Conservation (phyloP, 2,329 filamentous ascomycete genomes). For the Neofusicoccum laricinum region DNA sequence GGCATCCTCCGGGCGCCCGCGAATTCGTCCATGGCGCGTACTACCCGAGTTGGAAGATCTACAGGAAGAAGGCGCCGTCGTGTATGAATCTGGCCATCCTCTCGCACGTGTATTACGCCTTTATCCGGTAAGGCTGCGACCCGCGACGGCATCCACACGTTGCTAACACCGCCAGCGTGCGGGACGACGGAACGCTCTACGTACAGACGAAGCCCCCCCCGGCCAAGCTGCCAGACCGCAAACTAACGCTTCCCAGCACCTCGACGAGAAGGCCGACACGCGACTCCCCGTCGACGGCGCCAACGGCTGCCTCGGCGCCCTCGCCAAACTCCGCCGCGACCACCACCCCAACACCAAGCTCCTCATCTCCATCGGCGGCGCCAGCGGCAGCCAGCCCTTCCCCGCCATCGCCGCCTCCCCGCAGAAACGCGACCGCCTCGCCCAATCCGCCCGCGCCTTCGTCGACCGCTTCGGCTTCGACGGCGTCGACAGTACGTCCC, state of each 20-base stretch:
- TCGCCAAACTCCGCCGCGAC: constrained; percentile 68
- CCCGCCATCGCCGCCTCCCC: constrained; percentile 63
- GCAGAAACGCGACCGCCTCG: constrained; percentile 65
- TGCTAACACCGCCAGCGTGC: not conserved
- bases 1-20: not conserved
- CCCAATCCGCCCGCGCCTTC: constrained; percentile 62
- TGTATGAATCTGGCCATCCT: constrained; percentile 55
- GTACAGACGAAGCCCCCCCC: not conserved
- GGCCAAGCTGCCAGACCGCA: not conserved
- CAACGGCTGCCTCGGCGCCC: constrained; percentile 62
- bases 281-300: constrained; percentile 67
- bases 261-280: constrained; percentile 74
- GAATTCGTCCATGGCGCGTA: constrained; percentile 72
- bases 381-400: constrained; percentile 63
- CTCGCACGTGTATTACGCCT: constrained; percentile 71
- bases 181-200: not conserved
- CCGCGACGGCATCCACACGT: no score
- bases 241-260: constrained; percentile 41
- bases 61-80: constrained; percentile 69
- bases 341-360: constrained; percentile 66
- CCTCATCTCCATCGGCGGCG: constrained; percentile 75
- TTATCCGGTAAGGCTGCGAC: not conserved
- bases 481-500: constrained; percentile 38
- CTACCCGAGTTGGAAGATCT: constrained; percentile 75
- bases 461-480: constrained; percentile 71